Percentiles rank a stretch among this genome's conserved stretches.
Conservation (phyloP, 768 basidiomycete genomes). For the Atractiella rhizophila region DNA sequence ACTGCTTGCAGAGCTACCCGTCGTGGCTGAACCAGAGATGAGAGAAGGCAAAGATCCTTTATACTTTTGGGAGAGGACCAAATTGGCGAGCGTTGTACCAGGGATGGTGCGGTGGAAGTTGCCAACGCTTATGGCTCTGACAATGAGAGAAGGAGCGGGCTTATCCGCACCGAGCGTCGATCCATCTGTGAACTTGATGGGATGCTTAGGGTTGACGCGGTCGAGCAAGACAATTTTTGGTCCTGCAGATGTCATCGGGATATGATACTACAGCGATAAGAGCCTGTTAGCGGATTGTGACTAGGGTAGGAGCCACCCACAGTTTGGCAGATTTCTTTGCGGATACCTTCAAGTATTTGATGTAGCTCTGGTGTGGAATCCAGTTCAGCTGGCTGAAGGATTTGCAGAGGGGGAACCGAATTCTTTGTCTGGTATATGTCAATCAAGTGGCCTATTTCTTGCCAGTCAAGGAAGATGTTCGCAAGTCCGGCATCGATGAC, state of each 20-base stretch:
- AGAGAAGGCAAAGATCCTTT: too few relatives aligned
- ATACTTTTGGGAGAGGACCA: too few relatives aligned
- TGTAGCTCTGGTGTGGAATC: constrained; percentile 2
- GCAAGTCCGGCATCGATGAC: constrained; percentile 9
- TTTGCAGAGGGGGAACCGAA: not conserved
- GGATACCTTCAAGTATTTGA: constrained; percentile 5
- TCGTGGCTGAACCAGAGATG: too few relatives aligned
- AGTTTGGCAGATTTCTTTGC: constrained; percentile 1
- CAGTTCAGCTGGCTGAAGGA: constrained; percentile 2
- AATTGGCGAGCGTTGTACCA: constrained; percentile 9
- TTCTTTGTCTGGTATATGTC: too few relatives aligned
- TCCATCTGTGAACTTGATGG: not conserved
- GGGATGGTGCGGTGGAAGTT: constrained; percentile 13
- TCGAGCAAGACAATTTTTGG: too few relatives aligned
- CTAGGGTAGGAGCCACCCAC: constrained; percentile 2
- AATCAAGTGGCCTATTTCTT: not conserved
- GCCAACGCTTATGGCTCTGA: constrained; percentile 6
- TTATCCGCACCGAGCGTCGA: not conserved
- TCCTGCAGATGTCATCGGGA: too few relatives aligned
- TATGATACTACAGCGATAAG: too few relatives aligned
- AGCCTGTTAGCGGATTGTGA: constrained; percentile 10
- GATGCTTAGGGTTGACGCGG: constrained; percentile 1
- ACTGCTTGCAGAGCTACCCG: too few relatives aligned
- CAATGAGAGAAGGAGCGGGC: constrained; percentile 5
- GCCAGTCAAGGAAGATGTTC: constrained; percentile 9